Base-by-base conservation (phyloP, 805 yeast genomes). In the Starmerella asiatica region DNA sequence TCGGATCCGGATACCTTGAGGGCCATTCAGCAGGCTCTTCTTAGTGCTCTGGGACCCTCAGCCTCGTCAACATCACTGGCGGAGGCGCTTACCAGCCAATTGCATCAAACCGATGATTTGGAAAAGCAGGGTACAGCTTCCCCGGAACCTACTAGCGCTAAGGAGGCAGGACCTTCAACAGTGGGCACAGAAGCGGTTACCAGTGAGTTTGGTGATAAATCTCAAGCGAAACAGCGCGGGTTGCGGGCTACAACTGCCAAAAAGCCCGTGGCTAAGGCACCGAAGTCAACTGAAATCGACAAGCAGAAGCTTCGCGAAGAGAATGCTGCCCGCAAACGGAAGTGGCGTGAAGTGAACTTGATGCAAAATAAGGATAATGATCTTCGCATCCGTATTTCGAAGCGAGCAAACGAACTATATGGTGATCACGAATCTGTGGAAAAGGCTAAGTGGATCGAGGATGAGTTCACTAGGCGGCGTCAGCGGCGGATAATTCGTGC, bases 281-380 rank as follows among this genome's bases (percentile, higher is more conserved):
- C 28, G 6, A 36, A 38, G 20, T 42, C 51, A 8, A 47, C 60
- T 1, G 57, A 56, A 15, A 60, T 53, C 31, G 65, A 63, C 34
- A 69, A 69, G 45, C 83, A 77, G 51, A 68, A 73, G 45, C 63
- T 76, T 9, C 61, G 85, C 36, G 50, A 69, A 20, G 86, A 75
- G 35, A 83, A 83, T 52, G 64, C 93, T 35, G 81, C 75, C 39
- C 64, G 94, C 17, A 83, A 83, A 61, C 76, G 79, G 60, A 70
- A 72, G 48, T 83, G 94, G 94, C 67, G 94, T 52, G 86, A 75
- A 47, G 76, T 73, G 21, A 84, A 88, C 54, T 70, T 72, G 7
- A 78, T 78, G 44, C 68, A 91, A 48, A 86, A 86, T 58, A 78
- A 82, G 61, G 94, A 85, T 56, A 79, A 83, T 52, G 97, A 88